Base-by-base conservation (phyloP, 1,284 basidiomycete species). In the Pisolithus thermaeus region DNA sequence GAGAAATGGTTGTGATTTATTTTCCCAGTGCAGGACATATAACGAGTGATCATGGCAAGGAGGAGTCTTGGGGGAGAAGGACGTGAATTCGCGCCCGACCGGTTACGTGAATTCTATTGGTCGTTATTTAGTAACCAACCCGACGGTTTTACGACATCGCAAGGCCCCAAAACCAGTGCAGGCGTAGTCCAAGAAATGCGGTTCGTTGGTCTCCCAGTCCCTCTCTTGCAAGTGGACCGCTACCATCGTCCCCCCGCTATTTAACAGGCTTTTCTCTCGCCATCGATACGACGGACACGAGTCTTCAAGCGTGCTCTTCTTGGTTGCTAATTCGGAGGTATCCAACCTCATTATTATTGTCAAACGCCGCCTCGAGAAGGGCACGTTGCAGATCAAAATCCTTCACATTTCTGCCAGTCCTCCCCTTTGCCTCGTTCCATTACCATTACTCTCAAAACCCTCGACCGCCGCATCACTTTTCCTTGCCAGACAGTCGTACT, bases 341-440 rank as follows among this genome's bases (percentile, higher is more conserved):
- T 46, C 43, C 49, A 60, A 53, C 42, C 47, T 52, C 52, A 55
- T 56, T 51, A 65, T 70, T 69, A 68, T 65, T 69, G 64, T 56
- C 67, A 68, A 68, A 64, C 70, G 67, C 67, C 66, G 74, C 73
- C 74, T 70, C 68, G 65, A 73, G 66, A 66, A 71, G 78, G 80
- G 78, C 83, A 86, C 84, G 83, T 86, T 86, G 81, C 75, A 46
- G 67, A 78, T 80, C 75, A 79, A 81, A 75, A 74, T 62, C 57
- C 74, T 69, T 82, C 77, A 77, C 72, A 73, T 69, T 72, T 71
- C 73, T 71, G 72, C 75, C 68, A 72, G 72, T 76, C 79, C 75
- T 76, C 65, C 73, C 76, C 74, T 75, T 72, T 75, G 72, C 78
- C 78, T 78, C 76, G 64, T 76, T 72, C 64, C 64, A 73, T 72